A percentile compares a stretch with the other conserved stretches of the same genome.
Conservation (phyloP, 192 early-diverging fungal species). For the Geosiphon pyriformis region DNA sequence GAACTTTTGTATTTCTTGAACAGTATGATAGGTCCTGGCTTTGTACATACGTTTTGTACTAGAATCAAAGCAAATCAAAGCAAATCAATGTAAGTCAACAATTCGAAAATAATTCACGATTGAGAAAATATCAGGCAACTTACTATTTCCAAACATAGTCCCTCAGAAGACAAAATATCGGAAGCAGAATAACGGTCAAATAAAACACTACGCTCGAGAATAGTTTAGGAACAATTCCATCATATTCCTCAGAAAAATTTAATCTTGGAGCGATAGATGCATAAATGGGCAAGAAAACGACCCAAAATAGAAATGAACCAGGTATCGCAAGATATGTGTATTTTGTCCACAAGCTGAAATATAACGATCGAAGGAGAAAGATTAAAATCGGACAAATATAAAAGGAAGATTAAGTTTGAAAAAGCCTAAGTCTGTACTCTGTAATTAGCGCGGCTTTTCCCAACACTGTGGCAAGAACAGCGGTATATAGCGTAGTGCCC, state of each 20-base stretch:
- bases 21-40: slow-evolving; percentile 86
- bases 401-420: background rate
- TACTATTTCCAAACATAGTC: slow-evolving; percentile 97
- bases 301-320: slow-evolving; percentile 87
- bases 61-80: slow-evolving; percentile 7
- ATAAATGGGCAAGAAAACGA: slow-evolving; percentile 81
- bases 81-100: slow-evolving; percentile 14
- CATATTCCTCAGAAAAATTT: slow-evolving; percentile 65
- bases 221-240: slow-evolving; percentile 60
- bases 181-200: slow-evolving; percentile 81
- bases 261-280: slow-evolving; percentile 66
- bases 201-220: slow-evolving; percentile 76
- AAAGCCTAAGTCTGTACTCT: slow-evolving; percentile 43
- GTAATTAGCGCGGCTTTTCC: slow-evolving; percentile 87
- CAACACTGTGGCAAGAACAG: slow-evolving; percentile 82
- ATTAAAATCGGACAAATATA: background rate
- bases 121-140: slow-evolving; percentile 33
- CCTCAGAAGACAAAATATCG: slow-evolving; percentile 74
- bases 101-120: slow-evolving; percentile 1
- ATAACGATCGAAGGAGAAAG: slow-evolving; percentile 1
- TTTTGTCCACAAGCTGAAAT: slow-evolving; percentile 81
- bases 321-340: slow-evolving; percentile 89
- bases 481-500: slow-evolving; percentile 85
- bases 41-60: slow-evolving; percentile 72
- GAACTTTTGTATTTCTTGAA: slow-evolving; percentile 99